These are phyloP conservation scores for Diaporthe sp. DNA, from an alignment of 2,329 filamentous ascomycete species.

Conservation along the genomic window DNA sequence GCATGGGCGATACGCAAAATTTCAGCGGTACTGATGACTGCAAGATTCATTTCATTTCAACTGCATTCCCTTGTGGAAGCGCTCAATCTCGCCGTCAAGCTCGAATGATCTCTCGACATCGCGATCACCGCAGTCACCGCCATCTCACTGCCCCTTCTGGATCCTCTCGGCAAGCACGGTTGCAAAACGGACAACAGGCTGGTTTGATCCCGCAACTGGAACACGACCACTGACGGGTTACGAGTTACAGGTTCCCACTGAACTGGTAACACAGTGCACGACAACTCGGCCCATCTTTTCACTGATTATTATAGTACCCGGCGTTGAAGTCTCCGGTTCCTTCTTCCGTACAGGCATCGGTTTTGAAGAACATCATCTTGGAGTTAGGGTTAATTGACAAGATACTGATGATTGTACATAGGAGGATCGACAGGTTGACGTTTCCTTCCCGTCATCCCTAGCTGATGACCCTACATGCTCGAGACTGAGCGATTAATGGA, in stretches of 20 bases:
- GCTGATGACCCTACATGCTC: conserved; percentile 5
- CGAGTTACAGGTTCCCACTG: conserved; percentile 36
- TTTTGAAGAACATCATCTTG: conserved; percentile 17
- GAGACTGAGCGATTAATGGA: conserved; percentile 13
- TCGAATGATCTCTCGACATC: neutral
- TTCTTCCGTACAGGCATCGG: neutral
- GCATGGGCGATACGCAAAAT: conserved; percentile 30
- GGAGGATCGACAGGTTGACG: conserved; percentile 23
- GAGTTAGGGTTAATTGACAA: conserved; percentile 28
- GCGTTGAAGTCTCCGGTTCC: conserved; percentile 1
- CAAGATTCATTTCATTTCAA: conserved; percentile 29
- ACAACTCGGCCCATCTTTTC: conserved; percentile 24
- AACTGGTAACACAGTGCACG: conserved; percentile 35
- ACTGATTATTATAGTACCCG: conserved; percentile 36
- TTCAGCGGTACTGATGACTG: conserved; percentile 36
- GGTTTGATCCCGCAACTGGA: conserved; percentile 35
- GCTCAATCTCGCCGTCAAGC: neutral
- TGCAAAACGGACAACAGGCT: conserved; percentile 33
- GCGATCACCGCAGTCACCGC: neutral
- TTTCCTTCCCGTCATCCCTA: conserved; percentile 6
- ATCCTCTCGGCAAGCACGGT: conserved; percentile 20
- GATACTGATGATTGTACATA: conserved; percentile 36
- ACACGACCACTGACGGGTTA: conserved; percentile 36
- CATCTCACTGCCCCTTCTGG: neutral
- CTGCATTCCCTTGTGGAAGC: neutral